A percentile compares a stretch with the other conserved stretches of the same genome.
Evolutionary conservation across 2,329 filamentous ascomycete genomes (phyloP).

Genomic region (Rutstroemia sp.): DNA sequence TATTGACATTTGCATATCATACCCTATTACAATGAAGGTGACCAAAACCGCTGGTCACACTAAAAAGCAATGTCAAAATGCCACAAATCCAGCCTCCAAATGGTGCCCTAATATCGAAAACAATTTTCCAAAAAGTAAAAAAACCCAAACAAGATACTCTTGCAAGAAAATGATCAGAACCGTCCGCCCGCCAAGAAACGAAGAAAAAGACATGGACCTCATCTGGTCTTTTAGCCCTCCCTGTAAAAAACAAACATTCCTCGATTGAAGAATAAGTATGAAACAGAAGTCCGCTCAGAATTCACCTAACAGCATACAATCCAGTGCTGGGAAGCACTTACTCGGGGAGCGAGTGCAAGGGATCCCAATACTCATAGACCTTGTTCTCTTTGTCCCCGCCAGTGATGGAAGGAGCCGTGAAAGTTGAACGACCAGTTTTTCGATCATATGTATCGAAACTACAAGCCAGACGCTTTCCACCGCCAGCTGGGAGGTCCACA

Average conservation of each 20-base stretch:
- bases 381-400: conserved; percentile 37
- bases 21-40: neutral
- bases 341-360: conserved; percentile 21
- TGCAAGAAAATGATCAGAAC: neutral
- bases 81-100: neutral
- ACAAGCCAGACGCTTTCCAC: conserved; percentile 53
- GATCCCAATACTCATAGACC: conserved; percentile 52
- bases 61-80: neutral
- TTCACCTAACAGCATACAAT: neutral
- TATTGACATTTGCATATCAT: neutral
- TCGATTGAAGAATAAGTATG: no score
- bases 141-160: neutral
- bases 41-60: neutral
- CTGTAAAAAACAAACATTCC: no score
- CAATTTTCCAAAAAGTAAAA: neutral
- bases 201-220: neutral
- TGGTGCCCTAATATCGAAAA: no score
- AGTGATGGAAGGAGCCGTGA: conserved; percentile 46
- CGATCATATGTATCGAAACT: conserved; percentile 47
- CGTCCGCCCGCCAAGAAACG: neutral
- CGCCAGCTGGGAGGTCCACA: conserved; percentile 55
- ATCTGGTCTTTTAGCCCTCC: no score
- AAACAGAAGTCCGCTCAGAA: neutral
- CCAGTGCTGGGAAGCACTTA: neutral
- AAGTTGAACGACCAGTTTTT: conserved; percentile 45